Evolutionary conservation across 2,329 filamentous ascomycete genomes (phyloP), one percentile per base, ranked within the genome.

Genomic region (Penicillium frequentans): DNA sequence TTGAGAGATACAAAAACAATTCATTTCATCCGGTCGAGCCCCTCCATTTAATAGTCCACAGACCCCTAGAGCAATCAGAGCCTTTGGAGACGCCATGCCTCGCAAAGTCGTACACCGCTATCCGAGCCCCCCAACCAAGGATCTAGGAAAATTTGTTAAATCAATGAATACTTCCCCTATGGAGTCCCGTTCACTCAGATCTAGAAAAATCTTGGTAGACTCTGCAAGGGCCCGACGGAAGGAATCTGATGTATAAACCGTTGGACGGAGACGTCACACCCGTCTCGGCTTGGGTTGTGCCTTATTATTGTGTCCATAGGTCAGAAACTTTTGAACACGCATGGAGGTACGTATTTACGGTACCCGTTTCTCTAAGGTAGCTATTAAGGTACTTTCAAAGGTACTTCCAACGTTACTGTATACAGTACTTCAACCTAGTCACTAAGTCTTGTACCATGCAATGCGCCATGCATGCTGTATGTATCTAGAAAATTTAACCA

Each of bases 171-270:
- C 49, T 56, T 45, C 48, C 26, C 26, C 26, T 51, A 45, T 54
- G 44, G 57, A 42, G 31, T 44, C 52, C 56, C 44, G 55, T 49
- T 55, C 52, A 49, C 48, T 52, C 43, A 56, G 49, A 57, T 61
- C 53, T 59, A 26, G 57, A 23, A 62, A 49, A 54, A 54, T 60
- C 49, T 59, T 50, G 50, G 50, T 59, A 21, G 27, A 45, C 19
- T 13, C 63, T 67, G 64, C 64, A 67, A 67, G 64, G 64, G 62
- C 64, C 64, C 64, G 64, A 45, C 52, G 58, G 59, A 52, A 60
- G 37, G 48, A 29, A 59, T 53, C 61, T 55, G 62, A 56, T 64
- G 62, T 60, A 64, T 63, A 67, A 60, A 62, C 56, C 54, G 58
- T 61, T 62, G 57, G 45, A 52, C 43, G 54, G 29, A 50, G 50